phyloP scores from a whole-genome alignment of 2,329 filamentous ascomycete species.

The Epichloe gansuensis region DNA sequence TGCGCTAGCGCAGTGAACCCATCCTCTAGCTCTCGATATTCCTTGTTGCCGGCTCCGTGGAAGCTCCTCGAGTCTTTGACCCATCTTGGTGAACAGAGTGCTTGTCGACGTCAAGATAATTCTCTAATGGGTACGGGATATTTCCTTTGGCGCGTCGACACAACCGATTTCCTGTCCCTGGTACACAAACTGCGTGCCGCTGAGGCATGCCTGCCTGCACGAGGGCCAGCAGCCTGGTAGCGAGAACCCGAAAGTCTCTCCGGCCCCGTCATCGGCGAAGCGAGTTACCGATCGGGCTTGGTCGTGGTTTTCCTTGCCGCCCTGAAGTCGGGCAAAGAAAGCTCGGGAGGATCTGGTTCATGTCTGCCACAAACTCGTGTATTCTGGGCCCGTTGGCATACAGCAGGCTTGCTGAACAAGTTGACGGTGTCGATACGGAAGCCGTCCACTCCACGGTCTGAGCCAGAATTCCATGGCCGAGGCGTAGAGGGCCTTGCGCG shows the following conservation, averaged over 20 bases:
- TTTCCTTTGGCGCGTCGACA: slow-evolving; percentile 44
- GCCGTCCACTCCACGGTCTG: slow-evolving; percentile 54
- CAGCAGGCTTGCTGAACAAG: slow-evolving; percentile 52
- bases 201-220: slow-evolving; percentile 33
- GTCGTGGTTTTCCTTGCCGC: slow-evolving; percentile 48
- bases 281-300: slow-evolving; percentile 46
- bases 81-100: slow-evolving; percentile 26
- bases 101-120: slow-evolving; percentile 38
- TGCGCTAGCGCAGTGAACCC: slow-evolving; percentile 20
- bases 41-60: slow-evolving; percentile 15
- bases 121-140: slow-evolving; percentile 49
- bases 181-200: slow-evolving; percentile 53
- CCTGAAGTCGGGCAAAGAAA: slow-evolving; percentile 43
- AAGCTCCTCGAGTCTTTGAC: slow-evolving; percentile 14
- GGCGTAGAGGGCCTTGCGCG: slow-evolving; percentile 58
- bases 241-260: slow-evolving; percentile 28
- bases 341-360: slow-evolving; percentile 51
- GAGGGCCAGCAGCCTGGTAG: slow-evolving; percentile 48
- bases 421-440: slow-evolving; percentile 70
- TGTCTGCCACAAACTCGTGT: slow-evolving; percentile 39
- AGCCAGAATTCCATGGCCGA: slow-evolving; percentile 71
- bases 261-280: slow-evolving; percentile 36
- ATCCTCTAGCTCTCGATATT: slow-evolving; percentile 20
- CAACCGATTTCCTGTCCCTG: slow-evolving; percentile 58
- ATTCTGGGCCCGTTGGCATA: too few species aligned